These are phyloP conservation scores for Colletotrichum karsti DNA, from an alignment of 2,329 filamentous ascomycete genomes.

Conservation along the genomic window DNA sequence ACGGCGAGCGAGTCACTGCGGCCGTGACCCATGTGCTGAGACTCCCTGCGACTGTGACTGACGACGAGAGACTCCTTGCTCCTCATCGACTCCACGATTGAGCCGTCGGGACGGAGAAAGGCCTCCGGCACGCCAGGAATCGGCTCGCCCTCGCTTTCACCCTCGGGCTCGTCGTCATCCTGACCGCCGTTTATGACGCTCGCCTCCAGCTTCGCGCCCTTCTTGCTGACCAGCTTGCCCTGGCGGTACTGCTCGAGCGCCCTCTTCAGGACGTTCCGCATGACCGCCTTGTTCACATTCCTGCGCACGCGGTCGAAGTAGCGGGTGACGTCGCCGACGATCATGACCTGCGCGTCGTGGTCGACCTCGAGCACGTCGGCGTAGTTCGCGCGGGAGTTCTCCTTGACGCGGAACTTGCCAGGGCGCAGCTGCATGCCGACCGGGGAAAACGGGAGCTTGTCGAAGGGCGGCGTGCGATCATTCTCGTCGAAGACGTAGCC, in stretches of 20 bases:
- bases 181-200: slow-evolving; percentile 17
- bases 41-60: neutral
- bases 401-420: slow-evolving; percentile 28
- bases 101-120: neutral
- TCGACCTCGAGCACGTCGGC: slow-evolving; percentile 28
- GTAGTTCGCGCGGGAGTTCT: slow-evolving; percentile 26
- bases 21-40: no score
- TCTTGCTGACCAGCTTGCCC: slow-evolving; percentile 22
- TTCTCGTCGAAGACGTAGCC: slow-evolving; percentile 26
- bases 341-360: slow-evolving; percentile 28
- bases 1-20: no score
- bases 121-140: neutral
- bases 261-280: slow-evolving; percentile 26
- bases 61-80: no score
- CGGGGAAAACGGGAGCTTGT: slow-evolving; percentile 23
- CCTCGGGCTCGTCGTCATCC: slow-evolving; percentile 21
- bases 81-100: neutral
- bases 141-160: slow-evolving; percentile 15
- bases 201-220: slow-evolving; percentile 20
- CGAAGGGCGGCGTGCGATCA: slow-evolving; percentile 25
- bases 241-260: slow-evolving; percentile 26
- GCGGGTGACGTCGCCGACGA: slow-evolving; percentile 24
- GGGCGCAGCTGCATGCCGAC: slow-evolving; percentile 26
- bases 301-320: slow-evolving; percentile 25
- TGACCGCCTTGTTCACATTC: slow-evolving; percentile 27